Evolutionary conservation across 768 basidiomycete species (phyloP).

Genomic region (Leucogyrophana mollusca): DNA sequence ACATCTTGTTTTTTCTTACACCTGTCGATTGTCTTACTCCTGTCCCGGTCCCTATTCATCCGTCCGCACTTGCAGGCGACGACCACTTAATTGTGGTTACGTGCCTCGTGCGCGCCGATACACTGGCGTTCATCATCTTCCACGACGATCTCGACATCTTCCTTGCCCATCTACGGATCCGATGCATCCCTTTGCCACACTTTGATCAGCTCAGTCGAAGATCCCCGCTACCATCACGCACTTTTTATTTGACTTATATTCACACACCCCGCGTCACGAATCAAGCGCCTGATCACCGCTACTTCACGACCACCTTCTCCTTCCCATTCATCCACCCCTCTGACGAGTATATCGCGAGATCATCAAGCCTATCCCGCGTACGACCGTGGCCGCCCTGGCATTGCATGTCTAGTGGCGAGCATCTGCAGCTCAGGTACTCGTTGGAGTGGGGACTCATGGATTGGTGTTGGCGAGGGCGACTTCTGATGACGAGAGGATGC

Average conservation of each 20-base stretch:
- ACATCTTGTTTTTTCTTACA: conserved; percentile 39
- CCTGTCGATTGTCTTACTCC: conserved; percentile 37
- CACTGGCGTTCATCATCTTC: conserved; percentile 56
- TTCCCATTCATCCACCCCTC: conserved; percentile 13
- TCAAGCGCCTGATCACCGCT: conserved; percentile 49
- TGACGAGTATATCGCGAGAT: conserved; percentile 21
- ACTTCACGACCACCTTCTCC: conserved; percentile 23
- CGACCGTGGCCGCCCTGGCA: conserved; percentile 19
- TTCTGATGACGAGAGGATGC: conserved; percentile 22
- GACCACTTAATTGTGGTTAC: conserved; percentile 83
- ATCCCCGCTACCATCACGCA: conserved; percentile 24
- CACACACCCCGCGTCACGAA: conserved; percentile 29
- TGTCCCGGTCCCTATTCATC: conserved; percentile 51
- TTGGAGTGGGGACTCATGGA: conserved; percentile 24
- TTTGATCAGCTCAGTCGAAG: conserved; percentile 11
- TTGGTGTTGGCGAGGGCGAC: conserved; percentile 27
- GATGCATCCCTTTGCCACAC: background rate
- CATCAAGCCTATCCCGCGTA: conserved; percentile 27
- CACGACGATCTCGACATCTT: conserved; percentile 1
- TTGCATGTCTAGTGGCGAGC: conserved; percentile 32
- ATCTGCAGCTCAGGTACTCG: conserved; percentile 18
- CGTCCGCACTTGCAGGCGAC: conserved; percentile 67
- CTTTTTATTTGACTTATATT: conserved; percentile 45
- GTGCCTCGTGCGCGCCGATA: conserved; percentile 77
- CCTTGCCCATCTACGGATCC: background rate